Evolutionary conservation across 108 stramenopile species (phyloP).

Genomic region (Cafeteria roenbergensis): DNA sequence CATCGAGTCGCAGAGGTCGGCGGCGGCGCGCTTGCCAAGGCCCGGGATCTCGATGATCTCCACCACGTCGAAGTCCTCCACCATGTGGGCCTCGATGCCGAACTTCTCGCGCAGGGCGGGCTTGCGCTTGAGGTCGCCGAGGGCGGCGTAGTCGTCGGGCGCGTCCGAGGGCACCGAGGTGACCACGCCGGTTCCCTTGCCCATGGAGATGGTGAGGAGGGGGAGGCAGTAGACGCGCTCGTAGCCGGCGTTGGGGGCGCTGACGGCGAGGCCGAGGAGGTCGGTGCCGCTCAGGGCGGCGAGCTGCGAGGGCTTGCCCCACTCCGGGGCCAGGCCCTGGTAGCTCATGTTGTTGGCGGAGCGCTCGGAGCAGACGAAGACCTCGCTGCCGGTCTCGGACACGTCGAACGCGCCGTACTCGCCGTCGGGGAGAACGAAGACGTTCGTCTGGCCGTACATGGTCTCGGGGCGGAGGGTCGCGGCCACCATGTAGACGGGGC

Average conservation of each 20-base stretch:
- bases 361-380: slow-evolving; percentile 76
- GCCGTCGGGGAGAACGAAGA: slow-evolving; percentile 86
- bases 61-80: slow-evolving; percentile 72
- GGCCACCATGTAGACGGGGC: slow-evolving; percentile 71
- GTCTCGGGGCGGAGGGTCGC: slow-evolving; percentile 97
- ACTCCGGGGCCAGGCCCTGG: slow-evolving; percentile 52
- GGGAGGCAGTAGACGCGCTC: slow-evolving; percentile 88
- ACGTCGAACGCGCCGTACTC: slow-evolving; percentile 90
- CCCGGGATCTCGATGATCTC: slow-evolving; percentile 94
- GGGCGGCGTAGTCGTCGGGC: slow-evolving; percentile 88
- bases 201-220: slow-evolving; percentile 87
- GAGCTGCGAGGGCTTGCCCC: slow-evolving; percentile 53
- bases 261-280: slow-evolving; percentile 75
- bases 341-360: slow-evolving; percentile 76
- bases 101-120: slow-evolving; percentile 83
- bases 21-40: slow-evolving; percentile 72
- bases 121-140: slow-evolving; percentile 81
- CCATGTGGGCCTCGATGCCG: slow-evolving; percentile 79
- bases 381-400: slow-evolving; percentile 35
- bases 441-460: slow-evolving; percentile 99
- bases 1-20: slow-evolving; percentile 79
- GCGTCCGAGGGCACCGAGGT: slow-evolving; percentile 96
- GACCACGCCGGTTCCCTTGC: slow-evolving; percentile 93
- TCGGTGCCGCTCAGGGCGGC: slow-evolving; percentile 69
- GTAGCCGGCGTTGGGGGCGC: slow-evolving; percentile 73